Evolutionary conservation across 495 filamentous ascomycete genomes (phyloP), one percentile per base, ranked within the genome.

Genomic region (Rhypophila decipiens): DNA sequence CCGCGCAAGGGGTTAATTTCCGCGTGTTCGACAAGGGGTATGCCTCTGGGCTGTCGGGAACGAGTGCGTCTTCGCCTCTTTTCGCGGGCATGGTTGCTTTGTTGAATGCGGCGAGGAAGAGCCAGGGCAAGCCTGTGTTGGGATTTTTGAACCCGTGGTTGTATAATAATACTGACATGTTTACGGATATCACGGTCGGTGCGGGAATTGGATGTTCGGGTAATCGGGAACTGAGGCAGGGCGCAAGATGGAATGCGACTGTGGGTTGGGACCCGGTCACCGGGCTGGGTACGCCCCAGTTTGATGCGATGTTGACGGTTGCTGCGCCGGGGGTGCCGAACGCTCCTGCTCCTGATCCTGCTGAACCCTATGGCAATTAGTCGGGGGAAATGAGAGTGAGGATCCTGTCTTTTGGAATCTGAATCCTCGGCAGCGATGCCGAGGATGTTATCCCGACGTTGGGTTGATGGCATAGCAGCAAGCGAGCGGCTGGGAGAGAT

Each of bases 71-170:
- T 0, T 65, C 82, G 1, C 86, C 86, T 0, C 67, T 79, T 0
- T 78, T 84, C 17, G 74, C 78, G 2, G 83, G 76, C 13, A 60
- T 90, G 17, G 60, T 90, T 8, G 73, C 73, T 0, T 65, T 88
- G 15, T 68, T 90, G 33, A 88, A 89, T 50, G 83, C 84, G 50
- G 84, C 80, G 0, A 71, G 82, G 1, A 63, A 82, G 33, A 62
- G 72, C 1, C 69, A 68, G 15, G 75, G 75, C 18, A 62, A 78
- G 55, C 66, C 77, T 0, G 64, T 75, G 0, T 58, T 90, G 43
- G 86, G 86, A 0, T 89, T 88, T 69, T 55, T 88, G 24, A 90
- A 90, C 59, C 85, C 85, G 0, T 86, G 81, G 81, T 54, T 90
- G 22, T 90, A 88, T 64, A 66, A 66, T 9, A 63, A 52, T 10